phyloP scores from a whole-genome alignment of 2,329 filamentous ascomycete species.

The Dissoconium aciculare region DNA sequence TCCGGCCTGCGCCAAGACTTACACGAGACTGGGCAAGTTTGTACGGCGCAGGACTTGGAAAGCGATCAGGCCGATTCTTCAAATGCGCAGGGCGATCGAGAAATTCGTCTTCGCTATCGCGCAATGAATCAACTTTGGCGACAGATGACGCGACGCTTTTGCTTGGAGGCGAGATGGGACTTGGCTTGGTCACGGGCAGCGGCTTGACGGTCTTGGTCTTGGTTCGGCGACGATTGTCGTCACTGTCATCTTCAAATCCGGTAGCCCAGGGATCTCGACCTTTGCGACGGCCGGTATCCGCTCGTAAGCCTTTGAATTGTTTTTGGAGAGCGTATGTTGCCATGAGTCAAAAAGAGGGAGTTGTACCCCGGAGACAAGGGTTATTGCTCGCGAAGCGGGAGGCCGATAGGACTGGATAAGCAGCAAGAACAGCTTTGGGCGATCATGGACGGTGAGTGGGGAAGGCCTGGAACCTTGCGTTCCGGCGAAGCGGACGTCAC shows the following conservation, averaged over 20 bases:
- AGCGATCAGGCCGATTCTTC: slow-evolving; percentile 13
- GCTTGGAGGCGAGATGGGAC: slow-evolving; percentile 4
- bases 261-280: slow-evolving; percentile 20
- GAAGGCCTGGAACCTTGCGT: no score
- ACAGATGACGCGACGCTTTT: slow-evolving; percentile 9
- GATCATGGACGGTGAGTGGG: no score
- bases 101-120: slow-evolving; percentile 18
- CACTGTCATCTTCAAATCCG: slow-evolving; percentile 22
- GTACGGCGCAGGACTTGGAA: slow-evolving; percentile 18
- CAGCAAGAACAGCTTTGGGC: slow-evolving; percentile 6
- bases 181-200: slow-evolving; percentile 11
- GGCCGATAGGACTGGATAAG: slow-evolving; percentile 4
- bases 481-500: no score
- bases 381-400: not conserved
- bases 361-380: no score
- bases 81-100: slow-evolving; percentile 10
- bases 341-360: no score
- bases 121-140: slow-evolving; percentile 10
- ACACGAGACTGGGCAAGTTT: slow-evolving; percentile 10
- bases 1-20: slow-evolving; percentile 11
- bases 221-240: slow-evolving; percentile 15
- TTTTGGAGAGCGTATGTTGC: slow-evolving; percentile 21
- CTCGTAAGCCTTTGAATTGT: slow-evolving; percentile 21
- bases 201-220: slow-evolving; percentile 14
- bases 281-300: slow-evolving; percentile 18